These are phyloP conservation scores for Cryphonectria japonica DNA, from an alignment of 2,329 filamentous ascomycete species.

Conservation along the genomic window DNA sequence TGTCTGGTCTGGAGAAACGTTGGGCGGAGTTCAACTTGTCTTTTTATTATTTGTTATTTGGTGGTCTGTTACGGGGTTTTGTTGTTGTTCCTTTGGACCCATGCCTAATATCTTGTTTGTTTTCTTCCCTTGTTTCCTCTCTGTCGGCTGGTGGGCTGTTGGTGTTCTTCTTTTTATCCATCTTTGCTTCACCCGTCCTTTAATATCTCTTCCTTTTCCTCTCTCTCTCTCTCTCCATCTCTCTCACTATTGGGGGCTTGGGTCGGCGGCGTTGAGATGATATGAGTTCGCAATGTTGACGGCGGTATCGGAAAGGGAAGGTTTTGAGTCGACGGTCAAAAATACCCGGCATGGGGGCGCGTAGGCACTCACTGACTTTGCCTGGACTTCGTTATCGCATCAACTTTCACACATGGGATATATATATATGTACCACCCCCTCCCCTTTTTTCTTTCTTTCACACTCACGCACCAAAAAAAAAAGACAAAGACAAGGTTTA, in stretches of 20 bases:
- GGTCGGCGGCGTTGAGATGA: slow-evolving; percentile 6
- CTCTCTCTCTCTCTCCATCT: background rate
- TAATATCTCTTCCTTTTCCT: background rate
- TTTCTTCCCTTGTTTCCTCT: background rate
- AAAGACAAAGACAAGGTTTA: background rate
- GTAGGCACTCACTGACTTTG: slow-evolving; percentile 17
- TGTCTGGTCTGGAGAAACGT: slow-evolving; percentile 27
- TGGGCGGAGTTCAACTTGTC: slow-evolving; percentile 28
- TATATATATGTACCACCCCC: too few relatives aligned
- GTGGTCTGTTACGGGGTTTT: slow-evolving; percentile 14
- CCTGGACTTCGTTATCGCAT: slow-evolving; percentile 9
- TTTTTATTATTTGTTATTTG: slow-evolving; percentile 21
- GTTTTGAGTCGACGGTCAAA: slow-evolving; percentile 15
- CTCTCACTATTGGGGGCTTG: background rate
- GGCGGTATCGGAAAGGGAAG: slow-evolving; percentile 7
- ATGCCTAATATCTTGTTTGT: slow-evolving; percentile 18
- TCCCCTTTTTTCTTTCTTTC: background rate
- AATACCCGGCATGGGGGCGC: slow-evolving; percentile 25
- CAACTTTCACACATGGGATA: slow-evolving; percentile 10
- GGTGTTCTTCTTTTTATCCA: slow-evolving; percentile 6
- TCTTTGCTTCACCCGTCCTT: slow-evolving; percentile 3
- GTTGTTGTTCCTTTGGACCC: background rate
- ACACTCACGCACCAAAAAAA: slow-evolving; percentile 18
- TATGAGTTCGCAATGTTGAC: slow-evolving; percentile 3
- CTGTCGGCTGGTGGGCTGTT: slow-evolving; percentile 7